These are phyloP conservation scores for Neurospora terricola DNA, from an alignment of 495 filamentous ascomycete species.

Conservation along the genomic window DNA sequence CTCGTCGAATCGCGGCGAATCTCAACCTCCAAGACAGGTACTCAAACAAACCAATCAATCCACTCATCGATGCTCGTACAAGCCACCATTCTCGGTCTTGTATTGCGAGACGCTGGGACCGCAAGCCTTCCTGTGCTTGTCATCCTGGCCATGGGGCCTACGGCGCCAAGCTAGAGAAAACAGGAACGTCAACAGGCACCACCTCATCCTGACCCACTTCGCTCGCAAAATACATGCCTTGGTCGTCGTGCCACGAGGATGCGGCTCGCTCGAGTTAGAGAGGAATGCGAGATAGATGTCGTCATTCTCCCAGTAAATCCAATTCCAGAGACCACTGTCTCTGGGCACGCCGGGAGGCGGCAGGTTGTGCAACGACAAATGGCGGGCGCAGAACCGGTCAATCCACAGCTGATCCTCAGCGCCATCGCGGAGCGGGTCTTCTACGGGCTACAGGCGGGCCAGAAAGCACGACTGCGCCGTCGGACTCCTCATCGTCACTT, in stretches of 20 bases:
- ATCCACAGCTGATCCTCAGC: too few relatives aligned
- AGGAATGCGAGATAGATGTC: not conserved
- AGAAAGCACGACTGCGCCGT: too few relatives aligned
- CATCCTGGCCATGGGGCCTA: not conserved
- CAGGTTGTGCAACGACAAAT: not conserved
- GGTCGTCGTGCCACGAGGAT: too few relatives aligned
- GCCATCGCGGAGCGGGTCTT: not conserved
- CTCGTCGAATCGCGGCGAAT: not conserved
- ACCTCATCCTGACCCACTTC: too few relatives aligned
- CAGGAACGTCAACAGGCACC: too few relatives aligned
- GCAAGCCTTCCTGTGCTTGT: not conserved
- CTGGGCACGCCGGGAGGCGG: not conserved
- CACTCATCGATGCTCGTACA: not conserved
- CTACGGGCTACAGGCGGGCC: too few relatives aligned
- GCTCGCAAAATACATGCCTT: not conserved
- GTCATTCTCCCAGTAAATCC: not conserved
- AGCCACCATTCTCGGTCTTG: not conserved
- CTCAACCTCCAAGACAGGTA: not conserved
- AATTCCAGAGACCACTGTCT: accelerated
- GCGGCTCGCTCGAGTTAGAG: not conserved
- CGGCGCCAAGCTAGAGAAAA: too few relatives aligned
- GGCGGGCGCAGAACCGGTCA: too few relatives aligned
- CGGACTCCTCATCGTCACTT: not conserved
- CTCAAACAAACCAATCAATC: not conserved
- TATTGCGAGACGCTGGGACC: not conserved